Base-by-base conservation (phyloP, 108 stramenopile species). In the Bacterosira constricta region DNA sequence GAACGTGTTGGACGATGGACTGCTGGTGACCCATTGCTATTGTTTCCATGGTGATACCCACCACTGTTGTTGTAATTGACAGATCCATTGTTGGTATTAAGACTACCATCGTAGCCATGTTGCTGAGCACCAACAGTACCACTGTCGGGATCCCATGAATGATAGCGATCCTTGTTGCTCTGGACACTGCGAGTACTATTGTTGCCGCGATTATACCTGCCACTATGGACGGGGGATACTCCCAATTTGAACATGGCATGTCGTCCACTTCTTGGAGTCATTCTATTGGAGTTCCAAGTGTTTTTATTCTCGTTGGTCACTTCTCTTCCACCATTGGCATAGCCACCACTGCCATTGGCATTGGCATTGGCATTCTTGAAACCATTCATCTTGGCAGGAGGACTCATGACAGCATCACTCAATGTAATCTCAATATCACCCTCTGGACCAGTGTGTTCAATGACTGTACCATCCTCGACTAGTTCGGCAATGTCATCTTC, bases 401-500 rank as follows among this genome's bases (percentile, higher is more conserved):
- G 51, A 1, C 26, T 8, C 13, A 26, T 27, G 51, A 27, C 27
- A 8, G 20, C 21, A 3, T 21, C 21, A 1, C 23, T 2, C 20
- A 23, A 23, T 45, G 3, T 18, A n/a, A n/a, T n/a, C n/a, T n/a
- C 11, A 12, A 63, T 45, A 27, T 46, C 44, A 47, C 35, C 45
- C 30, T 32, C 25, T 35, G 41, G 41, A 21, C 30, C 17, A 15
- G 39, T 35, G 45, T 42, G 27, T 46, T 39, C 45, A 49, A 44
- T 53, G 35, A 50, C 37, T 0, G 36, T 29, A 13, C 35, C 51
- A 15, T 37, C 21, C 1, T 9, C 50, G 4, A 0, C 36, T 21
- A 10, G 12, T 17, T 3, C 60, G 1, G 41, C 61, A 38, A 37
- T 53, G 30, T 54, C 60, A 30, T 66, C 36, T 52, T 59, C 57